Evolutionary conservation across 371 early-diverging fungal species (phyloP), one percentile per base, ranked within the genome.

Genomic region (Circinella minor): DNA sequence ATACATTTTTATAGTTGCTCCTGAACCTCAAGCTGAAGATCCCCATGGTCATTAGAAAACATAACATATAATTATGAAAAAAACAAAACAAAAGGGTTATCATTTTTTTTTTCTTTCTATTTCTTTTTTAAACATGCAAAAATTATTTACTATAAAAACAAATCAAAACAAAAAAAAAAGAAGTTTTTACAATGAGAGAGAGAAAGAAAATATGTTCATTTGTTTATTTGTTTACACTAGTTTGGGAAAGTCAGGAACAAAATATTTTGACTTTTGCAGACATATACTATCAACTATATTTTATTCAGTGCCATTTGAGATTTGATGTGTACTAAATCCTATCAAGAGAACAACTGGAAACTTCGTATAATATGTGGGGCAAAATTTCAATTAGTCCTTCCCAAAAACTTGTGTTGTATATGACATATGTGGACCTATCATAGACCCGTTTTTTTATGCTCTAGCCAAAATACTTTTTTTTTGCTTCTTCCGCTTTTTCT

Each of bases 31-130:
- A 73, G 74, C 78, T 57, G 72, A 81, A 51, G 71, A 68, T 20
- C 73, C 77, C 54, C 84, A 86, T 67, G 86, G 84, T 15, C 86
- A 86, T 67, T 86, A 8, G 39, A 14, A 61, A 15, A 18, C 43
- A 61, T 36, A 18, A 17, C 38, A 9, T 13, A 27, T 54, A 13
- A 13, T 15, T 54, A 6, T 15, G 3, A 7, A 5, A 27, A 27
- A 57, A 57, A 10, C 20, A 57, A 55, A 4, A 3, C 10, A 55
- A 55, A 17, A 54, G 20, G 43, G 43, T 43, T 43, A 11, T 43
- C 43, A 17, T 51, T 51, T 51, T n/a, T 17, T 15, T 51, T 51
- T 51, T 51, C n/a, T 13, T 51, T 51, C 51, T n/a, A 14, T 51
- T n/a, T 4, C 15, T 51, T 15, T 51, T 51, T 51, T 5, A 17